Evolutionary conservation across 495 filamentous ascomycete species (phyloP), one percentile per base, ranked within the genome.

Genomic region (Podospora bellae-mahoneyi): DNA sequence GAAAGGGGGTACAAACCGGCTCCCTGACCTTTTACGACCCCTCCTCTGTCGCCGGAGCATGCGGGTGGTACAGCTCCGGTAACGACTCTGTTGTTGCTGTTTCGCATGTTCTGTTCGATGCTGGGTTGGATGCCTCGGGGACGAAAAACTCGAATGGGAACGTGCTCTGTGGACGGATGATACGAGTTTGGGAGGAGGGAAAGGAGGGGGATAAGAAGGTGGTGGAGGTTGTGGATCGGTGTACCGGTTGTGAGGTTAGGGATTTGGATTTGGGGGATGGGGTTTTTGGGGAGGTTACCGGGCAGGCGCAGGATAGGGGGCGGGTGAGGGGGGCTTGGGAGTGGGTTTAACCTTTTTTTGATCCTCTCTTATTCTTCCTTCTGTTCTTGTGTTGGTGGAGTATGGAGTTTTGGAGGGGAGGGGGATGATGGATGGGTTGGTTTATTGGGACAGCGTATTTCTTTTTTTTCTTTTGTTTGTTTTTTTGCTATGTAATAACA

Each of bases 171-270:
- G 90, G 89, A 3, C 76, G 81, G 73, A 86, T 81, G 73, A 80
- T 96, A 5, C 77, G 88, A 61, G 80, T 90, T 5, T 78, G 76
- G 57, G 75, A 87, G 30, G 78, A 82, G 27, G 83, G 81, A n/a
- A 74, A 74, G 26, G 69, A 72, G 6, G 76, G 72, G 20, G 71
- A 76, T 39, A 71, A 73, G 15, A 87, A 91, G 0, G 88, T 90
- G 74, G 85, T 93, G 4, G 88, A 76, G 55, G 87, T 96, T 0
- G 90, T 92, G 16, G 92, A 95, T 80, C 79, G 91, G 39, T 94
- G 92, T 79, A 82, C 73, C 16, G 89, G 87, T 0, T 94, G 92
- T 73, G 68, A 78, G 54, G 78, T 83, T 16, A 80, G 80, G 4
- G 91, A 94, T 79, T 65, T 94, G 13, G 91, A 94, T 80, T 81